These are phyloP conservation scores for Wakefieldia striispora DNA, from an alignment of 768 basidiomycete genomes.

Conservation along the genomic window DNA sequence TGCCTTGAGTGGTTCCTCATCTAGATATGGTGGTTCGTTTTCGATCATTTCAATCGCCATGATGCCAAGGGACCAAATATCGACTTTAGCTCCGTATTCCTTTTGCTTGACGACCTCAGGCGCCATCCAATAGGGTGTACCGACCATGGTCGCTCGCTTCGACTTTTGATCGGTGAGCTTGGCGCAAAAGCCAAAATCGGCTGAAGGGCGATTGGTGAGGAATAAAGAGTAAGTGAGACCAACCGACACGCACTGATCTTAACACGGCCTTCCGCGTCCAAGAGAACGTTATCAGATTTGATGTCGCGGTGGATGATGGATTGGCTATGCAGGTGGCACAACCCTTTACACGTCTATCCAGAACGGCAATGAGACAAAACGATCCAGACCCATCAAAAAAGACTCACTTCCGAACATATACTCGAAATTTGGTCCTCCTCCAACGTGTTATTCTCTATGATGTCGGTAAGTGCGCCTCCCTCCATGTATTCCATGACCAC, in stretches of 20 bases:
- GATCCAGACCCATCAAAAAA: neutral
- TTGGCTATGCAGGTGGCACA: constrained; percentile 90
- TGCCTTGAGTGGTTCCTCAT: constrained; percentile 93
- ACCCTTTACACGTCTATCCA: constrained; percentile 86
- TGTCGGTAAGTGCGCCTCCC: constrained; percentile 94
- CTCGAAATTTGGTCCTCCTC: constrained; percentile 95
- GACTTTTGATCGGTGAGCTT: constrained; percentile 96
- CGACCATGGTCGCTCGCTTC: constrained; percentile 98
- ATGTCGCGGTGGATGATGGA: constrained; percentile 97
- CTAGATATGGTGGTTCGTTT: constrained; percentile 93
- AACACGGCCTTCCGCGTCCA: constrained; percentile 89
- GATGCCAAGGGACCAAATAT: constrained; percentile 96
- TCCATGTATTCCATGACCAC: constrained; percentile 99
- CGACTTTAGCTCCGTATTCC: constrained; percentile 95
- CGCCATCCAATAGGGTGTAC: constrained; percentile 98
- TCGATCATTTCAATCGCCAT: constrained; percentile 99
- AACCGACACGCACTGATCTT: constrained; percentile 82
- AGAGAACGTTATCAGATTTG: constrained; percentile 93
- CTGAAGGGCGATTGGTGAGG: constrained; percentile 40
- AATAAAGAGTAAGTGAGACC: neutral
- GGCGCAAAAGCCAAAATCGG: constrained; percentile 96
- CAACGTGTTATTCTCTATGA: constrained; percentile 94
- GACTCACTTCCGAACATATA: constrained; percentile 83
- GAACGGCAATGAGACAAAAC: neutral
- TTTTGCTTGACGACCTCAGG: constrained; percentile 98